These are phyloP conservation scores for Canna indica DNA, from an alignment of 176 grass and related monocot species.

Conservation along the genomic window DNA sequence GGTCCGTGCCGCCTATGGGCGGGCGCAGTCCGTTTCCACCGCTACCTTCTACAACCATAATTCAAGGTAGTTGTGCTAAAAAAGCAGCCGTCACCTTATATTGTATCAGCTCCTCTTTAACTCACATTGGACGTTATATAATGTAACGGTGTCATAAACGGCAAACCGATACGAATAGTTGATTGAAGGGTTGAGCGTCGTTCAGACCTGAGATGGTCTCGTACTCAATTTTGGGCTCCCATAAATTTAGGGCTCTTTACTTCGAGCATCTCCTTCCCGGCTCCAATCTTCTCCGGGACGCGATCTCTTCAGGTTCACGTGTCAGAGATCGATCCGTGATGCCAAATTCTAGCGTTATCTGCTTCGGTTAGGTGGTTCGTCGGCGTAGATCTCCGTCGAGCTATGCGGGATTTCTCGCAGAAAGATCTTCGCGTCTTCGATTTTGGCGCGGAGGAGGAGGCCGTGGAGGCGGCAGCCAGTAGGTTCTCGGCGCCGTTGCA, in stretches of 20 bases:
- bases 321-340: background rate
- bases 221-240: background rate
- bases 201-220: background rate
- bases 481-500: background rate
- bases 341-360: background rate
- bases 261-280: background rate
- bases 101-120: too few species aligned
- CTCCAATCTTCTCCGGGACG: background rate
- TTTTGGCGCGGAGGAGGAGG: slow-evolving; percentile 9
- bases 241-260: background rate
- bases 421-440: slow-evolving; percentile 13
- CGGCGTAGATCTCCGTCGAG: background rate
- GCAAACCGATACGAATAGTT: too few species aligned
- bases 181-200: too few species aligned
- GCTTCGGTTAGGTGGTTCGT: background rate
- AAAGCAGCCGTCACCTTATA: too few species aligned
- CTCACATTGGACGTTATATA: too few species aligned
- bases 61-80: too few species aligned
- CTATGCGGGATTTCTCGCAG: background rate
- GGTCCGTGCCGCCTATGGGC: too few species aligned
- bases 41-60: too few species aligned
- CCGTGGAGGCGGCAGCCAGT: slow-evolving; percentile 8
- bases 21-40: too few species aligned
- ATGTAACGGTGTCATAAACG: too few species aligned
- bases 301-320: background rate